Base-by-base conservation (phyloP, 768 basidiomycete species). In the Boletus vermiculosoides region DNA sequence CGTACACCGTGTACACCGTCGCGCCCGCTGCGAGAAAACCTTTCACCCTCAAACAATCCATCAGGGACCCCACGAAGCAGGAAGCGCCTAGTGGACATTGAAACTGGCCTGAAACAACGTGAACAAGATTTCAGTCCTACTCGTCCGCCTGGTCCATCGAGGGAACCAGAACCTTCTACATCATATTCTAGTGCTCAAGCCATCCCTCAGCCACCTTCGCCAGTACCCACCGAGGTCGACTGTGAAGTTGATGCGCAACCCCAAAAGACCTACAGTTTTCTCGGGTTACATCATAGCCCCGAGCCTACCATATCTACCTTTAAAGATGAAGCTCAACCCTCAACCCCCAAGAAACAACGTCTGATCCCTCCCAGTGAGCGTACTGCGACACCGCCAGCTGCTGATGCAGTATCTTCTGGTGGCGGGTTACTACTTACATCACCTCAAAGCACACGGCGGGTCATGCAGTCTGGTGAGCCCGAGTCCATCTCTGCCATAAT, bases 281-380 rank as follows among this genome's bases (percentile, higher is more conserved):
- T 70, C 13, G 69, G 69, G 23, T 53, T 70, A 20, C 13, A 59
- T 6, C 8, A 55, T 31, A 55, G 55, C 42, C 70, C 67, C 5
- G 57, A 58, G 45, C 18, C 30, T 2, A n/a, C 12, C 3, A 6
- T 30, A n/a, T 40, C 61, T 25, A 18, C 48, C 1, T 34, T 64
- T 20, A 36, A 58, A 28, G 55, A 55, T 18, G 63, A 63, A 39
- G 63, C 40, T n/a, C 64, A 50, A 22, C 70, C 67, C 5, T 58
- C 63, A 15, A 72, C 60, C 5, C 63, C 65, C 8, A 70, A 68
- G 50, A 70, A 66, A 51, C 63, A 47, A 37, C 60, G 62, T 8
- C 36, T 60, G 49, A 30, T 51, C 3, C 44, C 49, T 48, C 56
- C 58, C 5, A 11, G 45, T 1, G 54, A 48, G 39, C 30, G 20